Conservation (phyloP, 257 asterid species). For the Haberlea rhodopensis region DNA sequence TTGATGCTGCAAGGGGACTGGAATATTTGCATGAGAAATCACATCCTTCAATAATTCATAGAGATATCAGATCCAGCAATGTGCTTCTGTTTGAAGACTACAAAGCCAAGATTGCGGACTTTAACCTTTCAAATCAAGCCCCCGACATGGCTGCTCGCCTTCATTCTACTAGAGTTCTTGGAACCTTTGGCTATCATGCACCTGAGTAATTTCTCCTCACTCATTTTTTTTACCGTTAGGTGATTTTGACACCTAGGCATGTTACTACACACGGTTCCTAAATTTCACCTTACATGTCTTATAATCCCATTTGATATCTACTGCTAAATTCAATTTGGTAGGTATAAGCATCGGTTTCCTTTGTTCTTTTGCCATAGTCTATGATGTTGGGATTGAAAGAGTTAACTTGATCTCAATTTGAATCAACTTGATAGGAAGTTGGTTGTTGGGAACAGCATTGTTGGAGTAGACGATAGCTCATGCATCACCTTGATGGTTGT, state of each 20-base stretch:
- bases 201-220: conserved; percentile 70
- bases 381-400: background rate
- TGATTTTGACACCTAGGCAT: background rate
- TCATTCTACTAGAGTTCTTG: conserved; percentile 95
- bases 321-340: background rate
- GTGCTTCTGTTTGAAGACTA: conserved; percentile 92
- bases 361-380: no score
- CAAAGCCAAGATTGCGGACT: conserved; percentile 89
- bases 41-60: conserved; percentile 81
- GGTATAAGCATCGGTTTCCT: background rate
- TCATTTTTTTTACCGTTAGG: conserved; percentile 23
- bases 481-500: background rate
- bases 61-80: conserved; percentile 97
- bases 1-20: conserved; percentile 96
- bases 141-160: conserved; percentile 99
- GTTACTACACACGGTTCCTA: background rate
- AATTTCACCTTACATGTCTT: background rate
- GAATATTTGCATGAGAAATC: conserved; percentile 92
- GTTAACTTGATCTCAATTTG: background rate
- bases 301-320: background rate
- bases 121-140: conserved; percentile 94
- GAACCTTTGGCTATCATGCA: conserved; percentile 99
- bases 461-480: background rate
- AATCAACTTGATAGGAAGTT: background rate
- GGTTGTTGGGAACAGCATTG: background rate